Evolutionary conservation across 176 grass and related monocot species (phyloP).

Genomic region (Oryza rufipogon): DNA sequence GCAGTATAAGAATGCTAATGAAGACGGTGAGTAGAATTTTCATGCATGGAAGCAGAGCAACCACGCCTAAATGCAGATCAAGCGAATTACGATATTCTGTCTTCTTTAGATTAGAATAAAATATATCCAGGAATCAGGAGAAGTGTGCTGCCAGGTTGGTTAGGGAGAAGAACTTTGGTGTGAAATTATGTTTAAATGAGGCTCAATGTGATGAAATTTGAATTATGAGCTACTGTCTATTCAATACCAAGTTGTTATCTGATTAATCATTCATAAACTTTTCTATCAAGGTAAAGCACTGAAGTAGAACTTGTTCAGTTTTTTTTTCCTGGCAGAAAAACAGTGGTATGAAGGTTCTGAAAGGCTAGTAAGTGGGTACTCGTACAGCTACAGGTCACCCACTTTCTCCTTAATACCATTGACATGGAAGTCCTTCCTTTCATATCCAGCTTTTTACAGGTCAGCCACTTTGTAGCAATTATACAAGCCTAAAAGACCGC

Average conservation of each 20-base stretch:
- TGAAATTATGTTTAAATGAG: conserved; percentile 11
- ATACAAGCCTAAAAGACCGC: background rate
- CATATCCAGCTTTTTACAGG: too few species aligned
- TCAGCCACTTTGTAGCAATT: background rate
- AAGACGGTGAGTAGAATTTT: too few species aligned
- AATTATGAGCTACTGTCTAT: background rate
- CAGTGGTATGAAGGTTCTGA: background rate
- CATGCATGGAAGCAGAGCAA: background rate
- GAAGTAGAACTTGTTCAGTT: background rate
- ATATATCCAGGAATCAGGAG: background rate
- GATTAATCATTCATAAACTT: background rate
- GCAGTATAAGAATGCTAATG: too few species aligned
- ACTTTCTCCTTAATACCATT: too few species aligned
- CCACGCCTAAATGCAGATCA: background rate
- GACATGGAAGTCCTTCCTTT: too few species aligned
- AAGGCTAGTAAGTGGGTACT: background rate
- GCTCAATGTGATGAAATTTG: background rate
- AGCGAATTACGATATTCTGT: background rate
- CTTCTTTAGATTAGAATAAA: background rate
- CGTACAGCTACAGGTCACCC: background rate
- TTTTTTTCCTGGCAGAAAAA: background rate
- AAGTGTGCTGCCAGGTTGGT: background rate
- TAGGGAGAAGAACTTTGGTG: background rate
- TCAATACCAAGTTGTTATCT: background rate
- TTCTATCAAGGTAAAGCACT: background rate